phyloP scores from a whole-genome alignment of 225 moss, liverwort and hornwort genomes.

The Polytrichum commune region DNA sequence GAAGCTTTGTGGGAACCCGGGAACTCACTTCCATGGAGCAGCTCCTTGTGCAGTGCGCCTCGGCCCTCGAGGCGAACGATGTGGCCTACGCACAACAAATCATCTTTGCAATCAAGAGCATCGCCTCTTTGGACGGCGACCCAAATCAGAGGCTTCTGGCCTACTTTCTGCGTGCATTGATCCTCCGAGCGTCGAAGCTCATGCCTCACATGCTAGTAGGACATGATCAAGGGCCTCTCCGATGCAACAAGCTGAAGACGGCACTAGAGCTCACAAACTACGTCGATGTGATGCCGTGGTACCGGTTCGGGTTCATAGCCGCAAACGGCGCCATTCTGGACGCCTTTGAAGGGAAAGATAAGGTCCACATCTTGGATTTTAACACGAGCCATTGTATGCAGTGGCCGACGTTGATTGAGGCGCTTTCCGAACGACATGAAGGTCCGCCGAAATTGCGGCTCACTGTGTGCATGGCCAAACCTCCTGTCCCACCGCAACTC shows the following conservation, averaged over 20 bases:
- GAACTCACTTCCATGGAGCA: conserved; percentile 69
- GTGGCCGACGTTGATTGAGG: conserved; percentile 78
- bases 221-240: conserved; percentile 10
- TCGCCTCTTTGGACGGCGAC: conserved; percentile 65
- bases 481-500: conserved; percentile 60
- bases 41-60: conserved; percentile 63
- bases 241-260: conserved; percentile 41
- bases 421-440: conserved; percentile 54
- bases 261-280: conserved; percentile 70
- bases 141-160: conserved; percentile 72
- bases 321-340: conserved; percentile 72
- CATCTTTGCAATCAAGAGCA: conserved; percentile 59
- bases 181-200: conserved; percentile 34
- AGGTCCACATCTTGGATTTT: conserved; percentile 69
- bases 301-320: conserved; percentile 80
- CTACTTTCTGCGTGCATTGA: conserved; percentile 56
- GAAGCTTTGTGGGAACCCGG: conserved; percentile 34
- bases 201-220: conserved; percentile 37
- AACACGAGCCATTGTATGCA: conserved; percentile 74
- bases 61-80: conserved; percentile 61
- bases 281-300: conserved; percentile 83
- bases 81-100: conserved; percentile 54
- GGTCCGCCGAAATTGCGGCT: conserved; percentile 68
- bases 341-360: conserved; percentile 68
- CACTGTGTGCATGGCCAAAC: conserved; percentile 56